Percentiles rank a stretch among this genome's conserved stretches.
These are phyloP conservation scores for Prunus mume DNA, from an alignment of 306 rosid genomes.

Conservation along the genomic window DNA sequence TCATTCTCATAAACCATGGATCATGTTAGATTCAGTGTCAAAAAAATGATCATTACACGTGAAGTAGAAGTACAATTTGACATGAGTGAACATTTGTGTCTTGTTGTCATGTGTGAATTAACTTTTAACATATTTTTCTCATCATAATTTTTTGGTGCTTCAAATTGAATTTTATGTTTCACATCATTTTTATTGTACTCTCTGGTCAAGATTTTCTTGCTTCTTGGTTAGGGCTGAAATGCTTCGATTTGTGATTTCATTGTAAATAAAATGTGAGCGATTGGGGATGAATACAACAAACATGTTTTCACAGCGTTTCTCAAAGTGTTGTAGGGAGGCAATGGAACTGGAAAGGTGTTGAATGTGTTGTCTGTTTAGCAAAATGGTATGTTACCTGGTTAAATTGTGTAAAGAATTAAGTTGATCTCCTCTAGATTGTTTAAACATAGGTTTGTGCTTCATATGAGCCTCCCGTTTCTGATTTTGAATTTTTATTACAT, in stretches of 20 bases:
- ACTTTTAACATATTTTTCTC: not conserved
- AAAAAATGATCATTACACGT: not conserved
- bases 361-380: not conserved
- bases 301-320: conserved; percentile 2
- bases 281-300: not conserved
- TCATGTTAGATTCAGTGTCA: not conserved
- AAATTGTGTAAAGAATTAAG: not conserved
- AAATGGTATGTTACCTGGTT: not conserved
- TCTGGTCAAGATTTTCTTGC: not conserved
- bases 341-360: not conserved
- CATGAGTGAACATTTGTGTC: not conserved
- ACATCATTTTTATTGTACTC: not conserved
- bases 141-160: not conserved
- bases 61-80: not conserved
- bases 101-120: not conserved
- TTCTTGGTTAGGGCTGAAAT: not conserved
- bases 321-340: not conserved
- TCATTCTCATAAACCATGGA: not conserved
- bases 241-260: not conserved
- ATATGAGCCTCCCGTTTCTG: not conserved
- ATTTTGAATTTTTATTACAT: not conserved
- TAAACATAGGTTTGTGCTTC: not conserved
- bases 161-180: not conserved
- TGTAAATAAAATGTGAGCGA: not conserved
- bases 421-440: not conserved